phyloP scores from a whole-genome alignment of 305 asterid species.

The Solanum hybrid region DNA sequence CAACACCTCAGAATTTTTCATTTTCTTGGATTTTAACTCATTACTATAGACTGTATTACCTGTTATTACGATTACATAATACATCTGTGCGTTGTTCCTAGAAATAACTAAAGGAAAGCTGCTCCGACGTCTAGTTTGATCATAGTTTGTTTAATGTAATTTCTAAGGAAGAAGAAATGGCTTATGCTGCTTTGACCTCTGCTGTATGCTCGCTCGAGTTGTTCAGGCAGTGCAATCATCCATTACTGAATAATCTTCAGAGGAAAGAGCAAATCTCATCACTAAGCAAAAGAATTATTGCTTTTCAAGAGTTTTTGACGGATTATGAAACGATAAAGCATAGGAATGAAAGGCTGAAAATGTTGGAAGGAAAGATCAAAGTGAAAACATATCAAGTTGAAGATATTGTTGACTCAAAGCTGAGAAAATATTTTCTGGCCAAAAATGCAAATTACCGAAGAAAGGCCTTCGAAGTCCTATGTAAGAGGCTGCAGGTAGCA shows the following conservation, averaged over 20 bases:
- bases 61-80: not conserved
- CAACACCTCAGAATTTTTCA: not conserved
- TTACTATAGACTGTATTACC: not conserved
- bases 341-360: not conserved
- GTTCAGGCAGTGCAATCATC: not conserved
- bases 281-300: not conserved
- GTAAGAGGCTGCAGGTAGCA: not conserved
- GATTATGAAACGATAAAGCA: not conserved
- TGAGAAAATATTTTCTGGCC: not conserved
- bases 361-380: not conserved
- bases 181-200: slow-evolving; percentile 2
- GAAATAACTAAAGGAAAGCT: not conserved
- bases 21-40: not conserved
- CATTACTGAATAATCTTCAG: not conserved
- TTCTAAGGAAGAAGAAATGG: not conserved
- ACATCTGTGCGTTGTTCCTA: not conserved
- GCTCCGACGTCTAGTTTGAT: not conserved
- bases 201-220: not conserved
- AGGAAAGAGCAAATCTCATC: not conserved
- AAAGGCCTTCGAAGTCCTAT: not conserved
- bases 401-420: not conserved
- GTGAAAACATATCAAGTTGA: not conserved
- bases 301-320: not conserved
- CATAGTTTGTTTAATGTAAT: not conserved
- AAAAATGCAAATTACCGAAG: not conserved